Evolutionary conservation across 495 filamentous ascomycete species (phyloP), one percentile per base, ranked within the genome.

Genomic region (Tuber magnatum): DNA sequence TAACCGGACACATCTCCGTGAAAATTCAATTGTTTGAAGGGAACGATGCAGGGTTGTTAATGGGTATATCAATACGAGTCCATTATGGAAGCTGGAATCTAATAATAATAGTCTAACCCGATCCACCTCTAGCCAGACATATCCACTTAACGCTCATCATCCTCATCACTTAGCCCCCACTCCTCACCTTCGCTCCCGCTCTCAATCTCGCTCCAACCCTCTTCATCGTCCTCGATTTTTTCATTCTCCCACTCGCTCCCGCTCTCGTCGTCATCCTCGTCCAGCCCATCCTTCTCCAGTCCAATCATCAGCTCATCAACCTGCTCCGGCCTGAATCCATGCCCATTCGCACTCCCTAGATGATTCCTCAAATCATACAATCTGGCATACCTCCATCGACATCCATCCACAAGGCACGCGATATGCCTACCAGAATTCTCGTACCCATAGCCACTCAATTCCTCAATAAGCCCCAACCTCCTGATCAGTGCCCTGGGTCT

Each of bases 361-460:
- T 82, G 81, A n/a, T 51, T 46, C 65, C 56, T 78, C 44, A 82
- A 41, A 71, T 82, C 81, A 65, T 76, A 78, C 46, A 80, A 46
- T 48, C 81, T 82, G 32, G 39, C 74, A 51, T 80, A 82, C 28
- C 81, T 71, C 68, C 78, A 82, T n/a, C 65, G 48, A n/a, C 81
- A 82, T 16, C 70, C 75, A 8, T 81, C 80, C 28, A 82, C 80
- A 14, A 75, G 38, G n/a, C 81, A 82, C 40, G 80, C 61, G 48
- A 82, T 78, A 56, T 80, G 65, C 20, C 81, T 77, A 22, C 81
- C 81, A 40, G 72, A 80, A 20, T 80, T 73, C 44, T 82, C 81
- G 68, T 82, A 82, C 35, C 81, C 81, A 32, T 78, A 69, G 0
- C 81, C 81, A 5, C 81, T 82, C 38, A 82, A 73, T 41, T 81